Evolutionary conservation across 257 asterid genomes (phyloP), one percentile per base, ranked within the genome.

Genomic region (Cordia subcordata): DNA sequence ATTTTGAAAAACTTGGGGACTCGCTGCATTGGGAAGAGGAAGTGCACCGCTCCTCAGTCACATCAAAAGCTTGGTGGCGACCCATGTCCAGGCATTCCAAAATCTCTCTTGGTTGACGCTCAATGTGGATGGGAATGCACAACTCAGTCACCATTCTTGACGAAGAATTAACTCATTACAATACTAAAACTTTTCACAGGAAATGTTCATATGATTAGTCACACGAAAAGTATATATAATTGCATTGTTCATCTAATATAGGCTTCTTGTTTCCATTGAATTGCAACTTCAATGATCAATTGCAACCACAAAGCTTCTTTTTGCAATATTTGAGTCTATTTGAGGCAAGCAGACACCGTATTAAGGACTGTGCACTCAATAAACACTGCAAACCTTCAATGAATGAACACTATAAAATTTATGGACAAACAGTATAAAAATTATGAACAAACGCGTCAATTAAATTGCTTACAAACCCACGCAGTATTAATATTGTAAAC

Each of bases 11-110:
- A 6, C 35, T 13, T 53, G 19, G 62, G 46, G 13, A 49, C 19
- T 44, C 16, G 86, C 79, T 85, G 91, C 71, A 61, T 77, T 53
- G 87, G 87, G 72, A 85, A 70, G 81, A 79, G 47, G 47, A 61
- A 2, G 54, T 85, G 87, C 63, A 51, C 82, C 8, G 60, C 81
- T 47, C 77, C 79, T 61, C 72, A 35, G 47, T 77, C 83, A 40
- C 15, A 66, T 49, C 62, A 55, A 69, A 62, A 5, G 51, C 79
- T 83, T 58, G 86, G 93, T 39, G 86, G 76, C 4, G 91, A 82
- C 53, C 87, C 84, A 33, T 81, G 82, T 39, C 85, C 85, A 8
- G 92, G 86, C 69, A 66, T 62, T 59, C 73, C 53, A 13, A 85
- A 79, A 63, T 33, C 68, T 47, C 60, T 83, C 66, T 44, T 77